These are phyloP conservation scores for Barnettozyma vustinii DNA, from an alignment of 805 yeast species.

Conservation along the genomic window DNA sequence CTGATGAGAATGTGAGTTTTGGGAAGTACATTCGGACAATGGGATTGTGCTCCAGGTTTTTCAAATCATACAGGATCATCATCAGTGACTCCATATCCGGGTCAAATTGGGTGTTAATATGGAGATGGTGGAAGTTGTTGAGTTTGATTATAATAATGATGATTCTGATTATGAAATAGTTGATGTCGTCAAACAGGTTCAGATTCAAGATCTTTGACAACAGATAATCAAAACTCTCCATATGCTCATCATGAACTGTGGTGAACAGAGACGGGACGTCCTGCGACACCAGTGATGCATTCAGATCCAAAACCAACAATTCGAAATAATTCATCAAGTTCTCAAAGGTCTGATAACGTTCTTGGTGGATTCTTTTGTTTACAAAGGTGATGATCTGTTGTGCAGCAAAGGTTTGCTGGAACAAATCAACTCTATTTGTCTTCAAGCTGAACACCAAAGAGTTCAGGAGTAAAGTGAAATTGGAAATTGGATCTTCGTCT, in stretches of 20 bases:
- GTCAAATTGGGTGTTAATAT: neutral
- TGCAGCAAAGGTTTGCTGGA: slow-evolving; percentile 1
- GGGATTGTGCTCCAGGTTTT: slow-evolving; percentile 18
- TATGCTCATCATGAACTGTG: neutral
- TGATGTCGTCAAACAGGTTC: slow-evolving; percentile 20
- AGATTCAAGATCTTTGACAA: slow-evolving; percentile 13
- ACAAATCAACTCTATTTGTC: slow-evolving; percentile 7
- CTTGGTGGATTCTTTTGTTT: slow-evolving; percentile 3
- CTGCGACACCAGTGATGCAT: slow-evolving; percentile 11
- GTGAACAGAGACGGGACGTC: slow-evolving; percentile 8
- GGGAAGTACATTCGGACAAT: slow-evolving; percentile 16
- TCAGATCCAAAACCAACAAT: slow-evolving; percentile 18
- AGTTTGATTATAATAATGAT: slow-evolving; percentile 14
- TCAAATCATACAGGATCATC: slow-evolving; percentile 10
- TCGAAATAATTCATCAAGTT: slow-evolving; percentile 21
- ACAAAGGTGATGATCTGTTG: slow-evolving; percentile 3
- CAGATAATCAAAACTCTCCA: slow-evolving; percentile 8
- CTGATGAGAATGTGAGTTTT: slow-evolving; percentile 6
- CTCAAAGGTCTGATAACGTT: slow-evolving; percentile 13
- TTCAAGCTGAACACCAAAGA: slow-evolving; percentile 8
- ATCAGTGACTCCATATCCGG: neutral
- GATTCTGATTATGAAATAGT: slow-evolving; percentile 15
- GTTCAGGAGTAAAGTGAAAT: slow-evolving; percentile 8
- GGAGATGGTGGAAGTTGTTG: slow-evolving; percentile 15
- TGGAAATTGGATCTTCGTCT: neutral